A percentile compares a stretch with the other conserved stretches of the same genome.
Evolutionary conservation across 768 basidiomycete species (phyloP).

Genomic region (Leccinellum albellum): DNA sequence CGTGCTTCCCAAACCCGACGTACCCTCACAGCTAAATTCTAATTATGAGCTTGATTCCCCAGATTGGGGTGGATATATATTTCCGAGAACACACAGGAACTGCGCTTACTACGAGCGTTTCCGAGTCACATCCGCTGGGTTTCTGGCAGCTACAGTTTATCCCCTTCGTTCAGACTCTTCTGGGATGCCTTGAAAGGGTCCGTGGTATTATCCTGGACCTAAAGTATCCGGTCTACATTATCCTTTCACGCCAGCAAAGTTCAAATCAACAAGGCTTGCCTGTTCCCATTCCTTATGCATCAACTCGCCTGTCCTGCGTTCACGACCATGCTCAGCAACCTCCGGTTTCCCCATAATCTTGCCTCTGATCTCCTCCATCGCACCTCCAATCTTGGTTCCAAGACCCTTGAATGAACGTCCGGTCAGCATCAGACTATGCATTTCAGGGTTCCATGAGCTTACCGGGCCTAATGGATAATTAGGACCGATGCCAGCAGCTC

Average conservation of each 20-base stretch:
- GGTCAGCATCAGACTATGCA: neutral
- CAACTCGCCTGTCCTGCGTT: slow-evolving; percentile 39
- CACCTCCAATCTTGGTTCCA: slow-evolving; percentile 35
- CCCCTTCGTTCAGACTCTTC: neutral
- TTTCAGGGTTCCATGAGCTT: too few relatives aligned
- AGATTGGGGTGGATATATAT: too few relatives aligned
- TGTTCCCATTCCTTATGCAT: slow-evolving; percentile 34
- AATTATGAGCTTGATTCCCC: too few relatives aligned
- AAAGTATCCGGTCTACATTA: neutral
- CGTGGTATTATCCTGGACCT: slow-evolving; percentile 1
- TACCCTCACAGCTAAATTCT: too few relatives aligned
- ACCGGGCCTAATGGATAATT: slow-evolving; percentile 33
- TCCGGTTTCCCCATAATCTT: slow-evolving; percentile 36
- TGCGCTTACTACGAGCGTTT: neutral
- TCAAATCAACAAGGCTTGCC: slow-evolving; percentile 7
- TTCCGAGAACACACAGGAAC: too few relatives aligned
- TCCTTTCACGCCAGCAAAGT: neutral
- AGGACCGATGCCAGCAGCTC: slow-evolving; percentile 39
- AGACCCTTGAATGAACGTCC: slow-evolving; percentile 17
- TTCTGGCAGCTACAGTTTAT: neutral
- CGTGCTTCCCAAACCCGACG: too few relatives aligned
- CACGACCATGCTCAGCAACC: slow-evolving; percentile 35
- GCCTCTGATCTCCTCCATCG: slow-evolving; percentile 39
- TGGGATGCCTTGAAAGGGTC: slow-evolving; percentile 1
- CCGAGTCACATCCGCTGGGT: neutral